Evolutionary conservation across 176 grass and related monocot genomes (phyloP).

Genomic region (Carex scoparia): DNA sequence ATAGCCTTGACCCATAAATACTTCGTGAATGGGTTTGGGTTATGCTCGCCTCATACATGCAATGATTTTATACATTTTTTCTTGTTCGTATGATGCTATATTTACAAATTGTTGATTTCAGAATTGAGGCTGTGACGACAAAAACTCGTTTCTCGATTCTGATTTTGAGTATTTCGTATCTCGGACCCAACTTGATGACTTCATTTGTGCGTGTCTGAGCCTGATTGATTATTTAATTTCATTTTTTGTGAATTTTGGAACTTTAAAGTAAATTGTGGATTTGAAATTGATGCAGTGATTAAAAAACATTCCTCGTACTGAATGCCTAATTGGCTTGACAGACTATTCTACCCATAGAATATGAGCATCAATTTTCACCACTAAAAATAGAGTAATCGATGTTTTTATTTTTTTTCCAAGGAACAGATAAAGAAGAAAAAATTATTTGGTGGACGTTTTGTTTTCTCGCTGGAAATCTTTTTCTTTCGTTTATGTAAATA

Average conservation of each 20-base stretch:
- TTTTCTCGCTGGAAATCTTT: neutral
- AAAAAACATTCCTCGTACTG: constrained; percentile 25
- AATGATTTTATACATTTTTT: neutral
- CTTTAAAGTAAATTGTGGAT: neutral
- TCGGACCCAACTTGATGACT: constrained; percentile 51
- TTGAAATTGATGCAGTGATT: constrained; percentile 6
- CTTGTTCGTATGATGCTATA: neutral
- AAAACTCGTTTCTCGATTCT: constrained; percentile 29
- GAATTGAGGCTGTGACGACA: constrained; percentile 56
- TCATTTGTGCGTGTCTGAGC: constrained; percentile 82
- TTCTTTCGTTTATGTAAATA: too few relatives aligned
- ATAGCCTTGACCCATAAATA: constrained; percentile 10
- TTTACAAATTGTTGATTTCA: neutral
- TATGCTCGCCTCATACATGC: constrained; percentile 27
- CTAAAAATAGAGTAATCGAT: too few relatives aligned
- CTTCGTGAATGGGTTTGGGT: constrained; percentile 28
- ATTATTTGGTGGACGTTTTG: neutral
- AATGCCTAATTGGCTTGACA: constrained; percentile 17
- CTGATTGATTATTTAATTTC: neutral
- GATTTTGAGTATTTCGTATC: constrained; percentile 21
- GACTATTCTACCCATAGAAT: constrained; percentile 28
- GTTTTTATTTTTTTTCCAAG: too few relatives aligned
- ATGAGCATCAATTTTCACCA: constrained; percentile 19
- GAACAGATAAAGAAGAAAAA: neutral
- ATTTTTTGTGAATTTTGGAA: neutral